Conservation (phyloP, 2,329 filamentous ascomycete species). For the Calonectria hawksworthii region DNA sequence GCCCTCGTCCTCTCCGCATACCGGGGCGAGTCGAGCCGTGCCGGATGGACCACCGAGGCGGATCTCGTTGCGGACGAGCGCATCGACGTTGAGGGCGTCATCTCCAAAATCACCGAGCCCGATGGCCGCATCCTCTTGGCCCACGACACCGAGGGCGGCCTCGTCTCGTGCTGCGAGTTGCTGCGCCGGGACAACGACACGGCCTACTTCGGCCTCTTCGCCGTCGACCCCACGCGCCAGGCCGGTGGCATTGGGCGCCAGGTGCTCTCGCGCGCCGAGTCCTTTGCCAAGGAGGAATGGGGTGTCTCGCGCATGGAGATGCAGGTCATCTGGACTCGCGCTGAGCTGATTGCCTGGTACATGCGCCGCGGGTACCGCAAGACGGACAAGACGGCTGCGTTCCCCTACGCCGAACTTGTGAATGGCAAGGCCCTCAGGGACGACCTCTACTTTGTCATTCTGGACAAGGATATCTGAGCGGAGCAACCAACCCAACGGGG, state of each 20-base stretch:
- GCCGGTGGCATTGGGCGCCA: slow-evolving; percentile 59
- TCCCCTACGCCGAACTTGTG: slow-evolving; percentile 57
- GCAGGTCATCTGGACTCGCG: slow-evolving; percentile 58
- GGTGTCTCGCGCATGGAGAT: slow-evolving; percentile 56
- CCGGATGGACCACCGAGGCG: slow-evolving; percentile 64
- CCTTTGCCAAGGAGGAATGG: slow-evolving; percentile 51
- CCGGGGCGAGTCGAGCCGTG: slow-evolving; percentile 56
- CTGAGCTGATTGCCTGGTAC: slow-evolving; percentile 63
- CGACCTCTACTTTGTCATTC: slow-evolving; percentile 58
- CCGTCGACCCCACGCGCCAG: slow-evolving; percentile 59
- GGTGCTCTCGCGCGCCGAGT: slow-evolving; percentile 59
- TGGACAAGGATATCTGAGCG: slow-evolving; percentile 55
- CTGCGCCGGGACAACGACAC: slow-evolving; percentile 43
- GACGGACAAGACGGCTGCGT: slow-evolving; percentile 57
- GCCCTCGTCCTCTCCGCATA: slow-evolving; percentile 60
- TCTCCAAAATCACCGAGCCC: slow-evolving; percentile 57
- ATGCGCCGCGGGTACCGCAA: slow-evolving; percentile 56
- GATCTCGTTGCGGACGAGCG: slow-evolving; percentile 59
- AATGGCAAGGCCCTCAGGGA: slow-evolving; percentile 55
- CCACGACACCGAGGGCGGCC: slow-evolving; percentile 41
- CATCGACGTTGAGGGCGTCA: slow-evolving; percentile 55
- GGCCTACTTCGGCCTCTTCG: slow-evolving; percentile 64
- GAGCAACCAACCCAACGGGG: too few relatives aligned
- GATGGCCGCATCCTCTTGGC: slow-evolving; percentile 55
- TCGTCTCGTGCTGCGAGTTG: slow-evolving; percentile 62